These are phyloP conservation scores for Talaromyces sp. DNA, from an alignment of 2,329 filamentous ascomycete genomes.

Conservation along the genomic window DNA sequence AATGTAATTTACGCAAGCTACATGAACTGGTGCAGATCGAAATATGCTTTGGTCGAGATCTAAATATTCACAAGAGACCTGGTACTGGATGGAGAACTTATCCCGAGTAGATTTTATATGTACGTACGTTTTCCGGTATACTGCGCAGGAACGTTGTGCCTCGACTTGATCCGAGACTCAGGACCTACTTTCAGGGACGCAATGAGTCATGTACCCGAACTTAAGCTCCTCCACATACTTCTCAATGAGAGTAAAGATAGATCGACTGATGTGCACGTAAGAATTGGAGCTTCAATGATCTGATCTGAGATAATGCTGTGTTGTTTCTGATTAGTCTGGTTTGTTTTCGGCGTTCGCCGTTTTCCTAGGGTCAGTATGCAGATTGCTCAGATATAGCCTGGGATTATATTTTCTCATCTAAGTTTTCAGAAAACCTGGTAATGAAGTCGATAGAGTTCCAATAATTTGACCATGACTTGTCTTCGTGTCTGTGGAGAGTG, in stretches of 20 bases:
- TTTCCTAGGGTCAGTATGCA: not conserved
- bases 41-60: not conserved
- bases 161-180: not conserved
- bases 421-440: not conserved
- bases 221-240: not conserved
- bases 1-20: not conserved
- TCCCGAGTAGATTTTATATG: not conserved
- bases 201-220: not conserved
- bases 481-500: not conserved
- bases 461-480: constrained; percentile 1
- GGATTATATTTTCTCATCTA: not conserved
- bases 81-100: not conserved
- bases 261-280: constrained; percentile 1
- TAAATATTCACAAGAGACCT: not conserved
- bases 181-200: not conserved
- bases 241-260: not conserved
- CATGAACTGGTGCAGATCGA: not conserved
- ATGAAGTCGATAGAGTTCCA: not conserved
- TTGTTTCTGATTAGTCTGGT: not conserved
- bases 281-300: not conserved
- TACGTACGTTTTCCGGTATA: not conserved
- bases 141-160: not conserved
- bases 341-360: not conserved
- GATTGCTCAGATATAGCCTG: not conserved
- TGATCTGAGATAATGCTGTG: not conserved